phyloP scores from a whole-genome alignment of 1,139 yeast species.

The Wickerhamiella pararugosa region DNA sequence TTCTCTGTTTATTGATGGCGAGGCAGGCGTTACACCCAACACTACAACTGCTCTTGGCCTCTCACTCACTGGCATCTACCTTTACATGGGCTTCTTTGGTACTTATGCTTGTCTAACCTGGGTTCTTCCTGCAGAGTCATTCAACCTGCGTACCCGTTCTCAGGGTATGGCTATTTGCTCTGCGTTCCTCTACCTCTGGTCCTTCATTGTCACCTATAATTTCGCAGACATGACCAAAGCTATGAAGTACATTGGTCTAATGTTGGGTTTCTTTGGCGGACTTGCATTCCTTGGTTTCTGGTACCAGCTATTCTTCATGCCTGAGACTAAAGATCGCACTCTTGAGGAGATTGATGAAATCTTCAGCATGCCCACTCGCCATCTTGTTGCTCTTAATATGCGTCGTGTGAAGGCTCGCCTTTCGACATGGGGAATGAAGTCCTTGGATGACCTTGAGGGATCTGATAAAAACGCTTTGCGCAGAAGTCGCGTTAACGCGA shows the following conservation, averaged over 20 bases:
- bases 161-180: constrained; percentile 41
- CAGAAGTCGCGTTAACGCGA: too few relatives aligned
- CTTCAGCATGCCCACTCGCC: constrained; percentile 19
- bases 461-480: too few relatives aligned
- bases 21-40: constrained; percentile 20
- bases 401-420: constrained; percentile 9
- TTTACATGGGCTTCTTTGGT: constrained; percentile 48
- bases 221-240: constrained; percentile 39
- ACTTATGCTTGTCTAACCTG: constrained; percentile 49
- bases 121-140: constrained; percentile 44
- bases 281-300: constrained; percentile 42
- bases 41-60: constrained; percentile 38
- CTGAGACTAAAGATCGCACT: constrained; percentile 44
- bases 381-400: constrained; percentile 16
- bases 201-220: constrained; percentile 47
- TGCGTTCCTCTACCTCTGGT: constrained; percentile 39
- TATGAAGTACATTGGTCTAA: constrained; percentile 43
- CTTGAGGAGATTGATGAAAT: constrained; percentile 46
- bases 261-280: constrained; percentile 51
- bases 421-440: constrained; percentile 1
- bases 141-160: constrained; percentile 36
- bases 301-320: constrained; percentile 34
- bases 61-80: constrained; percentile 39
- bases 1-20: constrained; percentile 21
- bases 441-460: constrained; percentile 4